phyloP scores from a whole-genome alignment of 345 rosid species.

The Populus deltoides region DNA sequence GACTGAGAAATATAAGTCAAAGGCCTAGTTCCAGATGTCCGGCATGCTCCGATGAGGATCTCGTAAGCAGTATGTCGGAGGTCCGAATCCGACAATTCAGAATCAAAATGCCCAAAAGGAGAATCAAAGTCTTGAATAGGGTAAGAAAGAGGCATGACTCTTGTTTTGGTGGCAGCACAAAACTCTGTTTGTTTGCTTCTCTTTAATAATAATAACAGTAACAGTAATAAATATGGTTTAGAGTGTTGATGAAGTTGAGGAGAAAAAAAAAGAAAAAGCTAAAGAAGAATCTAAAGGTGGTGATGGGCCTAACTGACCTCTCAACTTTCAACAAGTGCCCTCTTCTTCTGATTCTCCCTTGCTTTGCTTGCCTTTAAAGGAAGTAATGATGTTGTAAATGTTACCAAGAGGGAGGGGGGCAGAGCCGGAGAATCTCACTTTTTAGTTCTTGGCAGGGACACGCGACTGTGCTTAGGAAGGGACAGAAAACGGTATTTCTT shows the following conservation, averaged over 20 bases:
- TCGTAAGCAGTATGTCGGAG: constrained; percentile 33
- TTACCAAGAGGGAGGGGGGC: neutral
- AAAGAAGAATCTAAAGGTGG: neutral
- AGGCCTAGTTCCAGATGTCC: constrained; percentile 28
- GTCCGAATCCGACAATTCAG: constrained; percentile 18
- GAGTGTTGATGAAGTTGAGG: neutral
- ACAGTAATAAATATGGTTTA: no score
- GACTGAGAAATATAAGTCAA: constrained; percentile 29
- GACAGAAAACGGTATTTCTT: no score
- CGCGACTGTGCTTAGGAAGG: no score
- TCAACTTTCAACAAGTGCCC: no score
- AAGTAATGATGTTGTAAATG: neutral
- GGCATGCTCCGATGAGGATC: constrained; percentile 29
- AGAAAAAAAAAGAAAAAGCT: neutral
- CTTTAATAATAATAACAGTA: no score
- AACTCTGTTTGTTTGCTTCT: no score
- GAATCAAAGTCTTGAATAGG: constrained; percentile 17
- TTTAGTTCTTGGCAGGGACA: no score
- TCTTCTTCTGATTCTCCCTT: no score
- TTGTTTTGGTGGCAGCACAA: no score
- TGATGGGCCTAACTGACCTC: neutral
- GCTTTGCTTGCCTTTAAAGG: constrained; percentile 4
- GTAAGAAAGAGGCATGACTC: neutral
- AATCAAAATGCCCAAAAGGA: constrained; percentile 16
- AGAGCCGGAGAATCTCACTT: no score